Evolutionary conservation across 2,329 filamentous ascomycete genomes (phyloP), one percentile per base, ranked within the genome.

Genomic region (Paramyrothecium roridum): DNA sequence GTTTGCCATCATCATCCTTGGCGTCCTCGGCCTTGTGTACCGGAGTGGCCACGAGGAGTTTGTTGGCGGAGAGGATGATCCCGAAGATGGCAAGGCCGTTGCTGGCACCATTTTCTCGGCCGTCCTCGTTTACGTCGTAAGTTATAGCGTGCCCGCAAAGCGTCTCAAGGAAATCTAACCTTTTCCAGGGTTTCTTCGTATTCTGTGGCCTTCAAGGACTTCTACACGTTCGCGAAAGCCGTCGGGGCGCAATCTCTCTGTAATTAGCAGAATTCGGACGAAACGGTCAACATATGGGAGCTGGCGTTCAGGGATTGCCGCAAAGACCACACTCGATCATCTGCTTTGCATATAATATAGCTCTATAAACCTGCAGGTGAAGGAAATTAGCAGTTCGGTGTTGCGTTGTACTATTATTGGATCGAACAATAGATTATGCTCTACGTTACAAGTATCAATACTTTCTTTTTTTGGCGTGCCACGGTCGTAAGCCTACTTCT

Each of bases 141-240:
- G 90, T 85, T 23, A 26, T 48, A 20, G 2, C 23, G 48, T 19
- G 11, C 48, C 43, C 48, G 34, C 13, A 12, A 12, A 20, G 10
- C 17, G 37, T 43, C 45, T 21, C 19, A 53, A 17, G 16, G 19
- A 13, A 40, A 20, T 51, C 59, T 64, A n/a, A 57, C 52, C 13
- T 2, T 21, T 20, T 34, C 20, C 61, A 96, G 93, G 86, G 82
- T 19, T 98, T 98, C 80, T 83, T 97, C 55, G 81, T 96, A 52
- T 97, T 96, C 77, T 98, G 93, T 75, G 90, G 88, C 56, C 84
- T 93, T 63, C 93, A 98, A 73, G 93, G 92, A 60, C 84, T 89
- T 68, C 82, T 97, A 58, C 92, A 98, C 74, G 76, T 91, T 65
- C 87, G 91, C 73, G 88, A 93, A 73, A 91, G 85, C 74, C 83